phyloP scores from a whole-genome alignment of 2,329 filamentous ascomycete species.

The Pseudogymnoascus sp. region DNA sequence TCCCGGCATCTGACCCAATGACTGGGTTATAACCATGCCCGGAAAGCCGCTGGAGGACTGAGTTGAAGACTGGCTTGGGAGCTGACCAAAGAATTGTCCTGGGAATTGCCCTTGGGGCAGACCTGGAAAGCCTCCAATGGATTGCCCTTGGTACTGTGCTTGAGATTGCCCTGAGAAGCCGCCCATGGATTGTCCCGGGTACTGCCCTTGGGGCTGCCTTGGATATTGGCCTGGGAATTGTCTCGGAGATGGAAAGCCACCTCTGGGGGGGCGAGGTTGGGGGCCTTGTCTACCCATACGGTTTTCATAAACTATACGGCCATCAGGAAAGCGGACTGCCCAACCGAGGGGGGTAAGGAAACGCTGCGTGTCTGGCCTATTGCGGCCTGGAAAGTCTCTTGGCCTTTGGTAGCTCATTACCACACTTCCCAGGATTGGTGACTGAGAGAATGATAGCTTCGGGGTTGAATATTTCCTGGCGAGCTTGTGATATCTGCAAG shows the following conservation, averaged over 20 bases:
- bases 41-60: not conserved
- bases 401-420: not conserved
- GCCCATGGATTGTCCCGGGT: not conserved
- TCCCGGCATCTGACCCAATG: not conserved
- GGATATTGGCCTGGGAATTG: not conserved
- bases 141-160: not conserved
- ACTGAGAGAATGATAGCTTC: not conserved
- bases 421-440: not conserved
- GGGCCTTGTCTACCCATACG: not conserved
- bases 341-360: slow-evolving; percentile 3
- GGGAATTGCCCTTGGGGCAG: not conserved
- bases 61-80: not conserved
- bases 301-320: not conserved
- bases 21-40: not conserved
- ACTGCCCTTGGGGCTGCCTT: not conserved
- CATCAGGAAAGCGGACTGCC: slow-evolving; percentile 5
- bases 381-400: not conserved
- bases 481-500: not conserved
- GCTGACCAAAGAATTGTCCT: not conserved
- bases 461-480: not conserved
- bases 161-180: not conserved
- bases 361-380: not conserved
- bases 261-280: not conserved
- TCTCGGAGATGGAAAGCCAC: not conserved
- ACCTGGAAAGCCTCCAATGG: not conserved